Evolutionary conservation across 306 rosid genomes (phyloP).

Genomic region (Vachellia collinsii): DNA sequence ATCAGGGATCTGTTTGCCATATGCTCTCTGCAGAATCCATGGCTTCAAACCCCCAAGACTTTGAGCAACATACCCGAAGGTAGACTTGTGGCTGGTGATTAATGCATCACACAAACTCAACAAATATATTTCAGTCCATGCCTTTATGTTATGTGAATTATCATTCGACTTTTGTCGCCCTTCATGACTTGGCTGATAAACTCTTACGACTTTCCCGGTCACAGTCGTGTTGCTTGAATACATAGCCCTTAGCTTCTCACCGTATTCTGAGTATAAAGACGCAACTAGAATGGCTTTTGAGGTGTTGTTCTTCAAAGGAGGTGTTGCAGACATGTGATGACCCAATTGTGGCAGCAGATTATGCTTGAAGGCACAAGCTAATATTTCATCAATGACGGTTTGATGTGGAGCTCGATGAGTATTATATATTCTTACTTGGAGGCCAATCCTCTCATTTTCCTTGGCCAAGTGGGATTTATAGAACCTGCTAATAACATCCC

Average conservation of each 20-base stretch:
- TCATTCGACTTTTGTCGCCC: conserved; percentile 65
- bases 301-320: conserved; percentile 37
- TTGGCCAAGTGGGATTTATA: conserved; percentile 42
- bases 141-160: conserved; percentile 65
- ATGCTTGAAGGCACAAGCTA: conserved; percentile 58
- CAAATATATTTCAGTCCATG: conserved; percentile 73
- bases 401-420: conserved; percentile 45
- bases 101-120: conserved; percentile 71
- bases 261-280: conserved; percentile 66
- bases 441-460: conserved; percentile 48
- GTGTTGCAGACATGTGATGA: no score
- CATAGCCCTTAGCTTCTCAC: conserved; percentile 56
- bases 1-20: conserved; percentile 52
- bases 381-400: conserved; percentile 59
- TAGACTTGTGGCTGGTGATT: conserved; percentile 75
- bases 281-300: conserved; percentile 68
- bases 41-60: conserved; percentile 79
- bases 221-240: conserved; percentile 51
- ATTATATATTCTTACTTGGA: conserved; percentile 53
- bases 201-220: conserved; percentile 53
- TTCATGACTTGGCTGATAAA: conserved; percentile 81
- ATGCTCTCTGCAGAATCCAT: conserved; percentile 67
- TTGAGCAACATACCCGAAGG: conserved; percentile 84
- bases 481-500: conserved; percentile 54
- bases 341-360: conserved; percentile 57